A percentile compares a stretch with the other conserved stretches of the same genome.
These are phyloP conservation scores for Aspergillus nidulans DNA, from an alignment of 495 filamentous ascomycete species.

Conservation along the genomic window DNA sequence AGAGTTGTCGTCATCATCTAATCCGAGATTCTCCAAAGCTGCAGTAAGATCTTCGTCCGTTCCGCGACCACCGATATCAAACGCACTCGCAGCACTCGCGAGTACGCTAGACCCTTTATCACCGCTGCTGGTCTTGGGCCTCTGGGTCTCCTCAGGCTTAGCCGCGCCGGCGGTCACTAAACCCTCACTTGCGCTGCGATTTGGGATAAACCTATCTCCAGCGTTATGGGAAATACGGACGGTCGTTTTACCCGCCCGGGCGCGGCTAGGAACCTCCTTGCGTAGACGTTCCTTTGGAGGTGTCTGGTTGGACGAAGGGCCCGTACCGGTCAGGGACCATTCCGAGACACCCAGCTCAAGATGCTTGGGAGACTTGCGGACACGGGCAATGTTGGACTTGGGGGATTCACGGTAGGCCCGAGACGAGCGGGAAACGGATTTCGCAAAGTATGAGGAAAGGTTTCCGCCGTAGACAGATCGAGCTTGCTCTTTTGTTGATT, in stretches of 20 bases:
- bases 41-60: conserved; percentile 73
- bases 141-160: conserved; percentile 69
- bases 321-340: conserved; percentile 82
- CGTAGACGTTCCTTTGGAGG: conserved; percentile 64
- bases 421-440: conserved; percentile 34
- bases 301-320: conserved; percentile 60
- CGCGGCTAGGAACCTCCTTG: conserved; percentile 56
- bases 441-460: conserved; percentile 68
- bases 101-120: conserved; percentile 68
- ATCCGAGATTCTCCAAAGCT: conserved; percentile 70
- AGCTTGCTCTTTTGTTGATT: conserved; percentile 13
- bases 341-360: conserved; percentile 93
- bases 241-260: conserved; percentile 64
- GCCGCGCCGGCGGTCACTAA: conserved; percentile 74
- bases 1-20: conserved; percentile 58
- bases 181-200: conserved; percentile 81
- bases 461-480: conserved; percentile 73
- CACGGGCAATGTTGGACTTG: conserved; percentile 89
- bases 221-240: conserved; percentile 67
- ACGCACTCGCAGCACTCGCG: conserved; percentile 61
- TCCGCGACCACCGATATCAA: conserved; percentile 57
- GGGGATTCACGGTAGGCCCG: conserved; percentile 64
- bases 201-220: conserved; percentile 96
- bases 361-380: conserved; percentile 63
- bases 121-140: conserved; percentile 62